Evolutionary conservation across 345 rosid genomes (phyloP).

Genomic region (Heritiera fomes): DNA sequence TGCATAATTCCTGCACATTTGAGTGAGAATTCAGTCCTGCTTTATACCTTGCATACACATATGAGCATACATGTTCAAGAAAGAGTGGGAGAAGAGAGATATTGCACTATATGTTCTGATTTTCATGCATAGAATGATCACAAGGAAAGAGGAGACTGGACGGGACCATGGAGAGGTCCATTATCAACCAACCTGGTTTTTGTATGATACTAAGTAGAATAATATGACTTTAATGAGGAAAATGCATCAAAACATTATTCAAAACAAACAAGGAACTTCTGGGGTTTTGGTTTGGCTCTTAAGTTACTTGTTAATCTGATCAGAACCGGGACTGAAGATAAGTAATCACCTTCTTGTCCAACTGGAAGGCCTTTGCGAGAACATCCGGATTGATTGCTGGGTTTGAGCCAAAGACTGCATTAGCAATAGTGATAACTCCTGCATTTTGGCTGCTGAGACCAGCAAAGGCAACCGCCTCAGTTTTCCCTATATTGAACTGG

Average conservation of each 20-base stretch:
- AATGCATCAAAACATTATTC: not conserved
- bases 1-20: no score
- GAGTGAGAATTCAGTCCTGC: no score
- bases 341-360: not conserved
- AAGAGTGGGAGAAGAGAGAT: no score
- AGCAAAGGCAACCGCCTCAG: not conserved
- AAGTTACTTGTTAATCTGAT: not conserved
- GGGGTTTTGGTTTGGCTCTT: not conserved
- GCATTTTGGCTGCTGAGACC: slow-evolving; percentile 4
- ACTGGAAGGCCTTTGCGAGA: slow-evolving; percentile 6
- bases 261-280: not conserved
- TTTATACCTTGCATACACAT: no score
- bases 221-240: not conserved
- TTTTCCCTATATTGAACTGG: slow-evolving; percentile 35
- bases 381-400: not conserved
- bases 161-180: not conserved
- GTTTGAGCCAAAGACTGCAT: not conserved
- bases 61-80: no score
- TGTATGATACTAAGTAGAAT: not conserved
- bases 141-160: not conserved
- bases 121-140: not conserved
- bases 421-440: not conserved
- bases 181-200: not conserved
- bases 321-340: not conserved
- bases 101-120: not conserved